Evolutionary conservation across 495 filamentous ascomycete genomes (phyloP), one percentile per base, ranked within the genome.

Genomic region (Penicillium steckii): DNA sequence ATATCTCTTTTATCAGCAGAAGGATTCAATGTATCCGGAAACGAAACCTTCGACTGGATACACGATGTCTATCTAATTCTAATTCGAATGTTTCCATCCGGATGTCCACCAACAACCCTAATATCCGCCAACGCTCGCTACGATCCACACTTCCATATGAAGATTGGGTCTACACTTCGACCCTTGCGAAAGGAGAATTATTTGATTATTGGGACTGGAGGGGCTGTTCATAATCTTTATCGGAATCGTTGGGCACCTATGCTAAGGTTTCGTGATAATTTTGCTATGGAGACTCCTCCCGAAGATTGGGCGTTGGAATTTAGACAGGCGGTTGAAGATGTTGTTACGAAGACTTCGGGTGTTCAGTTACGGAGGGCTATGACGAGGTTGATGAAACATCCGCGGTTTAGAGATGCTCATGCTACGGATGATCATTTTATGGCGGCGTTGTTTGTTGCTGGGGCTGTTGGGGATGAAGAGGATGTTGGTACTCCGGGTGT

Each of bases 371-470:
- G 80, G 7, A 56, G 79, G 18, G 77, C 73, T 3, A 72, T 81
- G 53, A 77, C 76, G 1, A 67, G 76, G 40, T 52, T 86, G 61
- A 86, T 85, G 82, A 83, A 85, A 62, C 75, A 82, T 55, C 82
- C 82, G 12, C 56, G 67, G 22, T 86, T 72, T 56, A 55, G 82
- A 18, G 83, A 85, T 63, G 83, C 83, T 3, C 83, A 86, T 67
- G 80, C 69, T 10, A 85, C 82, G 0, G 82, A 86, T 56, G 83
- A 85, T 61, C 82, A 86, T 61, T 84, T 83, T 55, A 84, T 85
- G 76, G 66, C 77, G 8, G 74, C 75, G 0, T 52, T 77, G 49
- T 85, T 85, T 64, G 78, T 82, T 2, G 80, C 80, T 0, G 83
- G 83, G 13, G 69, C 74, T 7, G 73, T 66, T 18, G 81, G 80